Conservation (phyloP, 163 green algal species). For the Chlorella variabilis region DNA sequence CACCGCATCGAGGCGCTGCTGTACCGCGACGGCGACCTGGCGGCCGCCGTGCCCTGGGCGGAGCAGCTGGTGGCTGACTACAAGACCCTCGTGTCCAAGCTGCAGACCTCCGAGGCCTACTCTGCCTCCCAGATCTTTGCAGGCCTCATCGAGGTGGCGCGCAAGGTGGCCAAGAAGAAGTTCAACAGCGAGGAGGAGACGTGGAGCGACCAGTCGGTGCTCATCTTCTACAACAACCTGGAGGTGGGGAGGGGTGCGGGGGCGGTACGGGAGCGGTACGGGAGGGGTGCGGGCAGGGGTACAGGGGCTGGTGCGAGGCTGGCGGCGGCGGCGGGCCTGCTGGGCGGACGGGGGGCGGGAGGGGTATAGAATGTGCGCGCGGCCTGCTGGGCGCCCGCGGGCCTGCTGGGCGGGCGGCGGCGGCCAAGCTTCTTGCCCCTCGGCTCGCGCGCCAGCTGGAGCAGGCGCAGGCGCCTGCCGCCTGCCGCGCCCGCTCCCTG, state of each 20-base stretch:
- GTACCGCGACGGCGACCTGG: constrained; percentile 25
- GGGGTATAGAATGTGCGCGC: no score
- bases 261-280: no score
- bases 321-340: no score
- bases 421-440: no score
- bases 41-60: constrained; percentile 17
- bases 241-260: not conserved
- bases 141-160: constrained; percentile 45
- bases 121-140: constrained; percentile 27
- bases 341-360: no score
- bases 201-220: constrained; percentile 41
- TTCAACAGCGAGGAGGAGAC: constrained; percentile 55
- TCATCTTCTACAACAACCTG: constrained; percentile 58
- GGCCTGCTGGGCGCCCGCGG: no score
- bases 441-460: no score
- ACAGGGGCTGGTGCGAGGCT: no score
- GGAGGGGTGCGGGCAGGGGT: no score
- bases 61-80: constrained; percentile 28
- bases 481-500: no score
- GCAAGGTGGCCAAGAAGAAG: constrained; percentile 52
- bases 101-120: constrained; percentile 20
- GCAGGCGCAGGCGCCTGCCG: no score
- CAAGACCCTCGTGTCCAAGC: constrained; percentile 10
- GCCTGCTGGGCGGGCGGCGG: no score
- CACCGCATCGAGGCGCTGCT: constrained; percentile 42